phyloP scores from a whole-genome alignment of 1,139 yeast species.

The Kodamaea sp. region DNA sequence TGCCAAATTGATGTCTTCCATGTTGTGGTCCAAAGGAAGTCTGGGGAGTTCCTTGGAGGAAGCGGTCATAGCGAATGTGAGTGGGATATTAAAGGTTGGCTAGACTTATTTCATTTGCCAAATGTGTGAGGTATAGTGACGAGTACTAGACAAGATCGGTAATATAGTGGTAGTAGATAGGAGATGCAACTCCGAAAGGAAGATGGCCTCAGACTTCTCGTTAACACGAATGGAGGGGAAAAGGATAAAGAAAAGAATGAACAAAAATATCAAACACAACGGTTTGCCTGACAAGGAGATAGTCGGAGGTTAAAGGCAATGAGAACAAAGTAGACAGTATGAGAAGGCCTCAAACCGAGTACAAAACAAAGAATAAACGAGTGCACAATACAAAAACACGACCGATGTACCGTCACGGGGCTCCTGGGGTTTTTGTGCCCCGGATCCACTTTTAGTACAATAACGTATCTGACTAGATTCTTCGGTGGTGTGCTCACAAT shows the following conservation, averaged over 20 bases:
- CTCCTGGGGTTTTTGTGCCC: too few species aligned
- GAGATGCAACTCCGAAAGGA: too few species aligned
- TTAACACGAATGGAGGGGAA: too few species aligned
- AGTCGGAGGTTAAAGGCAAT: too few species aligned
- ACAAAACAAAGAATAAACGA: conserved; percentile 3
- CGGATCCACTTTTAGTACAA: background rate
- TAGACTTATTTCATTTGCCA: too few species aligned
- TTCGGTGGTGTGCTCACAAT: conserved; percentile 7
- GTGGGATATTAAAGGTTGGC: too few species aligned
- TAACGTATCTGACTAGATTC: background rate
- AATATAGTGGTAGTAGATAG: too few species aligned
- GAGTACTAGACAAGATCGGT: too few species aligned
- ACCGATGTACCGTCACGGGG: conserved; percentile 4
- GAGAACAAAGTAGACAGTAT: too few species aligned
- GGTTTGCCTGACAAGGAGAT: too few species aligned
- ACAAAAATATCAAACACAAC: background rate
- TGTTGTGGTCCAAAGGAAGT: conserved; percentile 4
- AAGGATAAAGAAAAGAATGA: background rate
- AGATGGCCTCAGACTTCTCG: too few species aligned
- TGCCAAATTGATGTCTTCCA: conserved; percentile 2
- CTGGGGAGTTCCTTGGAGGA: conserved; percentile 7
- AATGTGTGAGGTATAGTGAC: too few species aligned
- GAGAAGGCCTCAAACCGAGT: conserved; percentile 4
- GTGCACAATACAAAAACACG: conserved; percentile 11
- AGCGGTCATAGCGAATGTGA: conserved; percentile 1